Evolutionary conservation across 202 grass and related monocot genomes (phyloP).

Genomic region (Brachypodium distachyon): DNA sequence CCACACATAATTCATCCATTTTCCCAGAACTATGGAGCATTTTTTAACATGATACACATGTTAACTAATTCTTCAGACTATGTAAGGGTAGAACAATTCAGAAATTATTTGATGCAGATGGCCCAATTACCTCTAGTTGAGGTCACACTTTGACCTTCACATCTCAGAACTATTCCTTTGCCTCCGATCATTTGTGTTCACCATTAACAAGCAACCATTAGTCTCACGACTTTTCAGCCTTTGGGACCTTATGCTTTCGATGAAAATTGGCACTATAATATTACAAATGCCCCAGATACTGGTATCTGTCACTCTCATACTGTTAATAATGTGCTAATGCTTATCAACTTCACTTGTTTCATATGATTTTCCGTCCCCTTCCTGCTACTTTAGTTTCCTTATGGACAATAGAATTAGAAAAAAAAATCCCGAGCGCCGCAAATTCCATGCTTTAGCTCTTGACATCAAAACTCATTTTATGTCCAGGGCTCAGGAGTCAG

Average conservation of each 20-base stretch:
- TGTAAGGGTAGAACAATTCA: not conserved
- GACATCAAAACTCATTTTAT: not conserved
- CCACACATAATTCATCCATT: not conserved
- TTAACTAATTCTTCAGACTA: too few species aligned
- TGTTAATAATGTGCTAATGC: not conserved
- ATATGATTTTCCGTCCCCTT: not conserved
- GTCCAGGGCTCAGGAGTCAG: conserved; percentile 4
- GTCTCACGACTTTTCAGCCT: not conserved
- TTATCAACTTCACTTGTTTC: not conserved
- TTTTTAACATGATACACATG: not conserved
- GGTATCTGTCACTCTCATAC: not conserved
- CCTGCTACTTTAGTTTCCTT: not conserved
- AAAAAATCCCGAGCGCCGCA: not conserved
- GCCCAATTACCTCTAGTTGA: not conserved
- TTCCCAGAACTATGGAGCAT: not conserved
- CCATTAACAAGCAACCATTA: not conserved
- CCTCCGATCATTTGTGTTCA: not conserved
- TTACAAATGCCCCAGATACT: not conserved
- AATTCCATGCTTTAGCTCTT: not conserved
- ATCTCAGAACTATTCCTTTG: not conserved
- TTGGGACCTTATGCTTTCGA: not conserved
- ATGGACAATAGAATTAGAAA: not conserved
- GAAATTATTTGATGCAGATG: not conserved
- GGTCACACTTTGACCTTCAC: not conserved
- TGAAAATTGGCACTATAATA: not conserved